Base-by-base conservation (phyloP, 1,139 yeast species). In the Debaryomyces psychrophilus region DNA sequence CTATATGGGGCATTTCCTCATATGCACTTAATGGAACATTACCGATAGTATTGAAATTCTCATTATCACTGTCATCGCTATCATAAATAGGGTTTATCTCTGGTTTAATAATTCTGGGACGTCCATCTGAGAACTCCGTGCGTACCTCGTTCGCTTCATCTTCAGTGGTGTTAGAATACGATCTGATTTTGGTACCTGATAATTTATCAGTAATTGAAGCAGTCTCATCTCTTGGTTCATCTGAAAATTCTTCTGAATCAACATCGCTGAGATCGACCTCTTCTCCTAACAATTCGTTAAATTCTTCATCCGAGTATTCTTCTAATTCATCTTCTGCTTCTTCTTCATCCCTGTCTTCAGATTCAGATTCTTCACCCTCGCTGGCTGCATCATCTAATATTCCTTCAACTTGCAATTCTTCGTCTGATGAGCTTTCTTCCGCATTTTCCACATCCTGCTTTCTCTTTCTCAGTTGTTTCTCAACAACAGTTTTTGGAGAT, bases 1-100 rank as follows among this genome's bases (percentile, higher is more conserved):
- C 99, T 54, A 93, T 84, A 64, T 95, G 99, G 1, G 99, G 99
- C 85, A 87, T 87, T 65, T 90, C 96, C 45, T 93, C 99, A 64
- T 93, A 93, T 1, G 97, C 97, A 18, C 93, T 81, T 29, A 93
- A 62, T 43, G 99, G 98, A 48, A 93, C 80, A 62, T 93, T 88
- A 38, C 99, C 99, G 55, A 93, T 88, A 5, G 98, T 90, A 67
- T 93, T 93, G 57, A 74, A 72, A 46, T 87, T 85, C 59, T 90
- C 98, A 22, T 76, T 79, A 60, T 92, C 98, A 59, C 92, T 84
- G 60, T 93, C 98, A 67, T 93, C 99, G 55, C 90, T 82, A 61
- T 92, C 97, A 64, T 93, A 93, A 15, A 82, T 84, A 3, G 99
- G 98, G 28, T 89, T 86, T 55, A 93, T 92, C 63, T 90, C 97